Conservation (phyloP, 1,284 basidiomycete genomes). For the Tilletia setariae region DNA sequence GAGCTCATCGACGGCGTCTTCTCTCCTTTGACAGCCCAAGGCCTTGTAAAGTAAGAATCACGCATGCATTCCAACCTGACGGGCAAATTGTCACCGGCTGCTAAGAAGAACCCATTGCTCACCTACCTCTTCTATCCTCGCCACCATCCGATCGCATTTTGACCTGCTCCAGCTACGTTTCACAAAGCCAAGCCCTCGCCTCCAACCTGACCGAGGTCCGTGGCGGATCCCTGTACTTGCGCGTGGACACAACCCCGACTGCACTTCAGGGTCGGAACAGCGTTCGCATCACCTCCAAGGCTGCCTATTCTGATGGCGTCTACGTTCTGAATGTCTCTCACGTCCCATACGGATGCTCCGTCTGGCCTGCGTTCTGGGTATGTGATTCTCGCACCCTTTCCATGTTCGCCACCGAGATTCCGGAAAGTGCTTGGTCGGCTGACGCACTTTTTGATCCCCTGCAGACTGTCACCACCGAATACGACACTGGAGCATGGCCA, state of each 20-base stretch:
- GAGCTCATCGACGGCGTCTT: not conserved
- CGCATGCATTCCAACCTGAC: too few species aligned
- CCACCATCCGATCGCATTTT: too few species aligned
- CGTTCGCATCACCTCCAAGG: constrained; percentile 45
- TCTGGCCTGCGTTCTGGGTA: constrained; percentile 53
- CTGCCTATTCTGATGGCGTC: constrained; percentile 42
- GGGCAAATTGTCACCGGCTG: too few species aligned
- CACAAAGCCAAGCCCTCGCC: not conserved
- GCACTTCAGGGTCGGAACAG: constrained; percentile 35
- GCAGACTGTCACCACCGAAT: constrained; percentile 26
- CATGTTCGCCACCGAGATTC: not conserved
- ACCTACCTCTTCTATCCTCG: too few species aligned
- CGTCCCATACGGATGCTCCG: constrained; percentile 44
- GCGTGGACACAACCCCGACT: constrained; percentile 34
- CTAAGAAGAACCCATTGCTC: too few species aligned
- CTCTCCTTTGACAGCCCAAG: not conserved
- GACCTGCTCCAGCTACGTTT: not conserved
- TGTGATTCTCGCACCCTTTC: not conserved
- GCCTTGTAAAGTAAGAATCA: not conserved
- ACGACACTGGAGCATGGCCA: constrained; percentile 34
- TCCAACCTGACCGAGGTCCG: constrained; percentile 11
- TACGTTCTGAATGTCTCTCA: constrained; percentile 47
- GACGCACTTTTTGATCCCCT: too few species aligned
- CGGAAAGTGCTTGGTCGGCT: not conserved
- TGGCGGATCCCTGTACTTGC: constrained; percentile 30